These are phyloP conservation scores for Tilletia indica DNA, from an alignment of 1,284 basidiomycete genomes.

Conservation along the genomic window DNA sequence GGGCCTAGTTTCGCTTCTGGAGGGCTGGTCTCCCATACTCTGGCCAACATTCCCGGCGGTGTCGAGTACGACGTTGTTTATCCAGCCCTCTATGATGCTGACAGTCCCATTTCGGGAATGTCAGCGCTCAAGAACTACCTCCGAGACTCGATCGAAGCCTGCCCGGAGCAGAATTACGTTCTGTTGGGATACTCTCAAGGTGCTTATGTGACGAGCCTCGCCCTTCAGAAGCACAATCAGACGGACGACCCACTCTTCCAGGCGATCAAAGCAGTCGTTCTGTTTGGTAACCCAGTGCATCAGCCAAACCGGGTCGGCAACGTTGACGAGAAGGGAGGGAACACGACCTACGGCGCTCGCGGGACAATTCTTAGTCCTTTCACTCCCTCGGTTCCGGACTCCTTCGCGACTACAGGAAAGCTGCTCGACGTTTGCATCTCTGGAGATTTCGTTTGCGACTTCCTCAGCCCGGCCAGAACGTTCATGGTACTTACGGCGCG, in stretches of 20 bases:
- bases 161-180: background rate
- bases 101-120: background rate
- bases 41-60: background rate
- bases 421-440: background rate
- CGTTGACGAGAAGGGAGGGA: background rate
- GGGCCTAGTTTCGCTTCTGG: background rate
- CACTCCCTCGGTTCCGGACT: background rate
- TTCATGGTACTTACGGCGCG: background rate
- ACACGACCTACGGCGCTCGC: background rate
- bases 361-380: background rate
- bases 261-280: background rate
- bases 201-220: background rate
- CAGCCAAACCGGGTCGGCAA: background rate
- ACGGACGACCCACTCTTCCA: background rate
- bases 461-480: background rate
- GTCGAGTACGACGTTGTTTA: constrained; percentile 6
- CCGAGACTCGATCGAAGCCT: background rate
- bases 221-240: background rate
- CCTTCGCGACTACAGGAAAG: background rate
- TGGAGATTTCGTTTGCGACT: background rate
- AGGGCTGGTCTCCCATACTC: background rate
- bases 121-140: background rate
- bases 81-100: background rate
- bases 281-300: constrained; percentile 5
- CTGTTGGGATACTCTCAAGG: constrained; percentile 11